phyloP scores from a whole-genome alignment of 768 basidiomycete genomes.

The Suillus variegatus region DNA sequence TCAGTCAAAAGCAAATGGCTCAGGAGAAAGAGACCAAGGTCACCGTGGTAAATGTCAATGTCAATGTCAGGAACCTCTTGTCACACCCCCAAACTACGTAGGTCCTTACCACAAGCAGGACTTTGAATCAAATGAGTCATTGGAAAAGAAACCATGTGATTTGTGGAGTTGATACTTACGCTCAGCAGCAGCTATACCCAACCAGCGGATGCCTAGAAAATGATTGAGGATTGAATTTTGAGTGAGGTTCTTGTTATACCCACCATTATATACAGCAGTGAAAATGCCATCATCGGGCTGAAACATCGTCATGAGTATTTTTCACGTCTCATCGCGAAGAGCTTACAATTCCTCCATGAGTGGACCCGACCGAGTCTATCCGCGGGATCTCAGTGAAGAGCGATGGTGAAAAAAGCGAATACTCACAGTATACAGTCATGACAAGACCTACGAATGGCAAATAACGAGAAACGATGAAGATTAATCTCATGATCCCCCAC shows the following conservation, averaged over 20 bases:
- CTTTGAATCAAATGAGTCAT: not conserved
- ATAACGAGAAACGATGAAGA: constrained; percentile 3
- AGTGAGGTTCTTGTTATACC: not conserved
- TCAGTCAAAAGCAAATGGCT: not conserved
- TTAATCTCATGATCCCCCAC: not conserved
- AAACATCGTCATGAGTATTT: not conserved
- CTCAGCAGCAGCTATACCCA: not conserved
- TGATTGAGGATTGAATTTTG: not conserved
- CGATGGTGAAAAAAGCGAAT: not conserved
- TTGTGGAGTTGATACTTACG: not conserved
- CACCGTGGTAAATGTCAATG: not conserved
- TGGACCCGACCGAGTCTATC: not conserved
- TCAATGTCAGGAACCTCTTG: not conserved
- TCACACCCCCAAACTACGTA: not conserved
- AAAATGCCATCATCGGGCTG: not conserved
- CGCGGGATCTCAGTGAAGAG: not conserved
- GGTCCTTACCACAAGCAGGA: not conserved
- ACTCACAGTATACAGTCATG: constrained; percentile 5
- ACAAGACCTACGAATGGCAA: not conserved
- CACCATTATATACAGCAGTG: not conserved
- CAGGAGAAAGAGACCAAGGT: not conserved
- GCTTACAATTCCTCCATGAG: not conserved
- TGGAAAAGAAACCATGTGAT: too few relatives aligned
- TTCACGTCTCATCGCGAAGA: not conserved
- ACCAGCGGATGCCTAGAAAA: not conserved